Evolutionary conservation across 2,329 filamentous ascomycete genomes (phyloP).

Genomic region (Talaromyces sp.): DNA sequence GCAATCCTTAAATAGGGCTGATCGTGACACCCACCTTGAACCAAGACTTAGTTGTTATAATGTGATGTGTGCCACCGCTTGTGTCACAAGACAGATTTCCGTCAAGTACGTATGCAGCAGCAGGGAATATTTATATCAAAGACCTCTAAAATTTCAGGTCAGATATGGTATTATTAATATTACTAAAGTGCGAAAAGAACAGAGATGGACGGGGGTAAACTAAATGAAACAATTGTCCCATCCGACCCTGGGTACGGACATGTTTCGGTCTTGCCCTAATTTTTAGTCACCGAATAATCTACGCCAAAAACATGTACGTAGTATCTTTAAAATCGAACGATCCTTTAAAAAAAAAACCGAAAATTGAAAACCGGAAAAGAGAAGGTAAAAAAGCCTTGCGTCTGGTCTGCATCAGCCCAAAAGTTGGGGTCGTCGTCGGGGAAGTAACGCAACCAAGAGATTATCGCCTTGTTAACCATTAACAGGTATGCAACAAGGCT

Average conservation of each 20-base stretch:
- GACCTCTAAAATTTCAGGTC: too few relatives aligned
- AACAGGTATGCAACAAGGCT: background rate
- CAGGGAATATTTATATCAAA: background rate
- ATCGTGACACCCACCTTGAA: background rate
- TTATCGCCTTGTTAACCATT: background rate
- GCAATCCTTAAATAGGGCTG: background rate
- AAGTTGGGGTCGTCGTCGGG: background rate
- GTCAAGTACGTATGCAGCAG: background rate
- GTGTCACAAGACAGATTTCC: background rate
- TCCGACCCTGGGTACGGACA: background rate
- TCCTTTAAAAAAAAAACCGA: background rate
- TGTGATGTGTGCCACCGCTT: background rate
- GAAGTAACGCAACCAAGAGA: background rate
- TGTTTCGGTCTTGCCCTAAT: background rate
- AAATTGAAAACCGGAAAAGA: background rate
- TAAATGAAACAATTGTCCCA: background rate
- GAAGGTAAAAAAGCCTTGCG: background rate
- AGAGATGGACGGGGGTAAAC: background rate
- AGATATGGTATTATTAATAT: too few relatives aligned
- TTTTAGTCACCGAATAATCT: background rate
- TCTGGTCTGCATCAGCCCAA: background rate
- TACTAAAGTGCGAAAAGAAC: background rate
- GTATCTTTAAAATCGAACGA: too few relatives aligned
- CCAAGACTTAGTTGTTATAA: background rate
- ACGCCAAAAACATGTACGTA: background rate